Evolutionary conservation across 805 yeast genomes (phyloP).

Genomic region (Hyphopichia homilentoma): DNA sequence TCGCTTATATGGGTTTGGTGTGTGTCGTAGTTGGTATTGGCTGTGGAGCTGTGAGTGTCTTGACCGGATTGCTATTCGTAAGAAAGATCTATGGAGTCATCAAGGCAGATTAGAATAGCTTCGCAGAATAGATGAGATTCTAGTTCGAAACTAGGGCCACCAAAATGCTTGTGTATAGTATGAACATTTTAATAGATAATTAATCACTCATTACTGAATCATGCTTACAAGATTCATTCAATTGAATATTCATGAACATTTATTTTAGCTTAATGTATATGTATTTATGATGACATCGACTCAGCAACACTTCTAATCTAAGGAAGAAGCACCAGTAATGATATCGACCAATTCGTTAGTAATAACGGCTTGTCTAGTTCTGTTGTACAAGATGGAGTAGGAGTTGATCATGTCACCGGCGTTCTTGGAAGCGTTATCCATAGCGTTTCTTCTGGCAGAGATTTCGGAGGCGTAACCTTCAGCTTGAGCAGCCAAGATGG

Average conservation of each 20-base stretch:
- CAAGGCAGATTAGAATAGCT: constrained; percentile 45
- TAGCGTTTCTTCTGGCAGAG: constrained; percentile 98
- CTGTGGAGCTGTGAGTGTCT: constrained; percentile 71
- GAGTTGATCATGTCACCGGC: constrained; percentile 98
- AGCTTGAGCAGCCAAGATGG: constrained; percentile 86
- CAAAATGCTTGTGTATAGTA: no score
- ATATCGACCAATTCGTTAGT: constrained; percentile 99
- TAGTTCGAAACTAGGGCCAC: no score
- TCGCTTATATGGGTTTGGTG: constrained; percentile 66
- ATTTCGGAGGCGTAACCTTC: constrained; percentile 98
- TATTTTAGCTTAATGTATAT: no score
- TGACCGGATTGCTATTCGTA: constrained; percentile 65
- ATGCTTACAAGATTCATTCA: no score
- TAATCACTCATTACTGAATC: no score
- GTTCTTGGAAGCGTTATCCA: constrained; percentile 99
- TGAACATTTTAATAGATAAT: no score
- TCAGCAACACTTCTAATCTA: no score
- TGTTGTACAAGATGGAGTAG: constrained; percentile 97
- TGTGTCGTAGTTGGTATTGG: constrained; percentile 61
- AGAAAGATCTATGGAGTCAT: constrained; percentile 56
- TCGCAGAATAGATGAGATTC: no score
- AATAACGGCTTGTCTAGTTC: constrained; percentile 99
- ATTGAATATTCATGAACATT: no score
- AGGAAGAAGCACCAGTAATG: constrained; percentile 98
- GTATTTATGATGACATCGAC: no score